A percentile compares a stretch with the other conserved stretches of the same genome.
Conservation (phyloP, 2,329 filamentous ascomycete genomes). For the Triangularia setosa region DNA sequence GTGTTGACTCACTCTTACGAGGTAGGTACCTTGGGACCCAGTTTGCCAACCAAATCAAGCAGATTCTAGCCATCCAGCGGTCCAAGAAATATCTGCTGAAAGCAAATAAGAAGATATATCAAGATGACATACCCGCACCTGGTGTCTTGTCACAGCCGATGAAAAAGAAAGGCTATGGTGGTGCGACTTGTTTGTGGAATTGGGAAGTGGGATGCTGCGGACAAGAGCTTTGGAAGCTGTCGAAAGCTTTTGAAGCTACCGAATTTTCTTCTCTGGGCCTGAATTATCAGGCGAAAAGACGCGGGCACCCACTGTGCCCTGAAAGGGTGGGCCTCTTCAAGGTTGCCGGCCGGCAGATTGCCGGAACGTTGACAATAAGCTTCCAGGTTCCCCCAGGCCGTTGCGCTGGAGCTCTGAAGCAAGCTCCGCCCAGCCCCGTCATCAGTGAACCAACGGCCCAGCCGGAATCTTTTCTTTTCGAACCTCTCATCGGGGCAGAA, state of each 20-base stretch:
- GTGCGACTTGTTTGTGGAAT: conserved; percentile 6
- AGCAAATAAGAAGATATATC: neutral
- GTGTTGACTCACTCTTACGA: conserved; percentile 6
- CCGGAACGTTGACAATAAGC: neutral
- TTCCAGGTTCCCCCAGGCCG: neutral
- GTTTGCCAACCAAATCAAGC: neutral
- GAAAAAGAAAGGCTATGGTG: neutral
- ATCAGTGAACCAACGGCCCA: neutral
- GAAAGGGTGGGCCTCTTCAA: neutral
- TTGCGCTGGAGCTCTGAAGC: neutral
- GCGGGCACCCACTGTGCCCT: neutral
- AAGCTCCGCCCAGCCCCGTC: neutral
- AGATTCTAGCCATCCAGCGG: conserved; percentile 18
- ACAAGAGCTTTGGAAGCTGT: conserved; percentile 15
- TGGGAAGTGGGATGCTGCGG: conserved; percentile 11
- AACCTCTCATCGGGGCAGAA: neutral
- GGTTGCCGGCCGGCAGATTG: neutral
- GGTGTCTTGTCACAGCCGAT: conserved; percentile 13
- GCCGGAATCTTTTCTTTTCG: neutral
- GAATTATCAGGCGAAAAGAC: conserved; percentile 10
- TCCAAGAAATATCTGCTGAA: conserved; percentile 2
- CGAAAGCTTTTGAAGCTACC: conserved; percentile 5
- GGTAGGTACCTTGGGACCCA: conserved; percentile 29
- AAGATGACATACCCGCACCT: neutral
- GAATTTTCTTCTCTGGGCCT: conserved; percentile 3